Conservation (phyloP, 2,329 filamentous ascomycete species). For the Pseudopyricularia cyperi region DNA sequence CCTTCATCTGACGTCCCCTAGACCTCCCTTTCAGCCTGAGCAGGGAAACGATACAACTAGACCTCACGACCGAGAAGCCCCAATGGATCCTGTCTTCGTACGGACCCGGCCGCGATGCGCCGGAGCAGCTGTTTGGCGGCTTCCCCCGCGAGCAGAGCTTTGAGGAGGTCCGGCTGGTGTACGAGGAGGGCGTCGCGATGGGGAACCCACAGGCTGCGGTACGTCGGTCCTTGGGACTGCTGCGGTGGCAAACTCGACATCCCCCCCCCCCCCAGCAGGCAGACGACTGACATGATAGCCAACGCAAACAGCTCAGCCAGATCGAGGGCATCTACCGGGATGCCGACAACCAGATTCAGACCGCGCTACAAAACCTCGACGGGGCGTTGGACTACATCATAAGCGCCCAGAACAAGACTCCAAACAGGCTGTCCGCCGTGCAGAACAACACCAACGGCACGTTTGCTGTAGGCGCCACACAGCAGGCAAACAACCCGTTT, state of each 20-base stretch:
- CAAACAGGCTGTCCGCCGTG: conserved; percentile 59
- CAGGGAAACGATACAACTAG: conserved; percentile 46
- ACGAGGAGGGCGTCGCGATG: conserved; percentile 42
- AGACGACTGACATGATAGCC: neutral
- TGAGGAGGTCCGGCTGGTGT: conserved; percentile 74
- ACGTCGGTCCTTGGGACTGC: conserved; percentile 10
- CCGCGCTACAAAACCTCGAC: conserved; percentile 53
- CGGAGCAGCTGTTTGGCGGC: conserved; percentile 74
- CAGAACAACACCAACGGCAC: conserved; percentile 30
- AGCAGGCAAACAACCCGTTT: conserved; percentile 1
- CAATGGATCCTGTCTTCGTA: conserved; percentile 82
- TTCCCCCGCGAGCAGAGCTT: conserved; percentile 69
- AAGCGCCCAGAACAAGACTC: conserved; percentile 54
- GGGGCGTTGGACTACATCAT: conserved; percentile 61
- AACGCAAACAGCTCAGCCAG: conserved; percentile 37
- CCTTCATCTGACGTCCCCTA: neutral
- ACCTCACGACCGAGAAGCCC: conserved; percentile 60
- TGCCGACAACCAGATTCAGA: conserved; percentile 58
- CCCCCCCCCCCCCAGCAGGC: no score
- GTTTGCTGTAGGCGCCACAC: conserved; percentile 26
- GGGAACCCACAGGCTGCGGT: conserved; percentile 47
- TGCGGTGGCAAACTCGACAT: neutral
- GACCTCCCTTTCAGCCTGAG: conserved; percentile 35
- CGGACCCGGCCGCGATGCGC: conserved; percentile 62
- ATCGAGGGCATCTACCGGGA: conserved; percentile 49